Percentiles rank a stretch among this genome's conserved stretches.
These are phyloP conservation scores for Pochonia chlamydosporia DNA, from an alignment of 2,329 filamentous ascomycete genomes.

Conservation along the genomic window DNA sequence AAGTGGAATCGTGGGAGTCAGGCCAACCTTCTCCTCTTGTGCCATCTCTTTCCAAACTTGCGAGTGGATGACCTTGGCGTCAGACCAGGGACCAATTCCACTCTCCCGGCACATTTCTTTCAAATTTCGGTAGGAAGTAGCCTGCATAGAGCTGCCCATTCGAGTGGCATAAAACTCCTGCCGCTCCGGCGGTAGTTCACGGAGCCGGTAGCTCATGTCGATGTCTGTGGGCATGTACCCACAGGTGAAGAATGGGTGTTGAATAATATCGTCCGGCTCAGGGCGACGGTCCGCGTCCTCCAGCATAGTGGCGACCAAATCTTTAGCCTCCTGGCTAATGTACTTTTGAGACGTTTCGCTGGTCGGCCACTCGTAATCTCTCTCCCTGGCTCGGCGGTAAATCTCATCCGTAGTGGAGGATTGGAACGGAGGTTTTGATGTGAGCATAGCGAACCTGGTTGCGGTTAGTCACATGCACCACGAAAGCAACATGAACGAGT, in stretches of 20 bases:
- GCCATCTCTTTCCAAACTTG: slow-evolving; percentile 62
- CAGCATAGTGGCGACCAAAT: slow-evolving; percentile 70
- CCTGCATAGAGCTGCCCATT: slow-evolving; percentile 37
- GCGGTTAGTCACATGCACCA: slow-evolving; percentile 2
- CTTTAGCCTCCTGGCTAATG: slow-evolving; percentile 70
- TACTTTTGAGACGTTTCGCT: slow-evolving; percentile 59
- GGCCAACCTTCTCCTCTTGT: slow-evolving; percentile 59
- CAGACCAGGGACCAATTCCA: slow-evolving; percentile 51
- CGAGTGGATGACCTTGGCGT: slow-evolving; percentile 41
- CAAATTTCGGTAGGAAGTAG: slow-evolving; percentile 44
- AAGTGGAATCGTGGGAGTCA: slow-evolving; percentile 58
- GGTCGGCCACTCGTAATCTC: slow-evolving; percentile 76
- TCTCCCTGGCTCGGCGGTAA: slow-evolving; percentile 63
- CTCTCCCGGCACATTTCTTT: slow-evolving; percentile 53
- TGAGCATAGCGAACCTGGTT: slow-evolving; percentile 83
- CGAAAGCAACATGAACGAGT: not conserved
- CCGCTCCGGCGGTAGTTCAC: slow-evolving; percentile 50
- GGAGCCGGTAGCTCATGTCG: slow-evolving; percentile 53
- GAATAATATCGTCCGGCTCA: slow-evolving; percentile 70
- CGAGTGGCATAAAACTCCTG: slow-evolving; percentile 52
- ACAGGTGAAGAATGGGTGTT: slow-evolving; percentile 72
- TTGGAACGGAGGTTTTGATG: slow-evolving; percentile 94
- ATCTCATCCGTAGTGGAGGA: slow-evolving; percentile 84
- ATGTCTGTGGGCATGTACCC: slow-evolving; percentile 63
- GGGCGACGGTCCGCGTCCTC: slow-evolving; percentile 70